Conservation (phyloP, 2,329 filamentous ascomycete genomes). For the Lizonia empirigonia region DNA sequence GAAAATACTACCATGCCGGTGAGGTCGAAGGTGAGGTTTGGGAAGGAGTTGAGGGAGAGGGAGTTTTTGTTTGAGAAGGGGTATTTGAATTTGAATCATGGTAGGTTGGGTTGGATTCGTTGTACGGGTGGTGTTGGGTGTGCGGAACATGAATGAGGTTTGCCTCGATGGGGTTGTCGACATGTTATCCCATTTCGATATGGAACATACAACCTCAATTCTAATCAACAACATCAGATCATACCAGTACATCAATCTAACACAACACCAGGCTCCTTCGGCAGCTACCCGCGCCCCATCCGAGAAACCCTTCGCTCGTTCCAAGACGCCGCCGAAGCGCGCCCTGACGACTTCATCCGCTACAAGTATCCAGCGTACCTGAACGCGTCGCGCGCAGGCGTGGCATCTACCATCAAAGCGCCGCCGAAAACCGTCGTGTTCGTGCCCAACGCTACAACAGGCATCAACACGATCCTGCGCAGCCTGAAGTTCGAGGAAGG, state of each 20-base stretch:
- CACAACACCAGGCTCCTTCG: conserved; percentile 69
- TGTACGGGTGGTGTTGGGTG: no score
- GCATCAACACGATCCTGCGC: conserved; percentile 78
- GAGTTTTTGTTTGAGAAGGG: conserved; percentile 71
- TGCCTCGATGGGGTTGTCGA: no score
- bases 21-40: conserved; percentile 50
- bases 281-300: conserved; percentile 71
- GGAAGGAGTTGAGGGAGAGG: conserved; percentile 59
- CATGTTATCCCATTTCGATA: no score
- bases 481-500: conserved; percentile 71
- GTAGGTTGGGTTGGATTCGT: no score
- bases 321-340: conserved; percentile 69
- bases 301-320: conserved; percentile 65
- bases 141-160: no score
- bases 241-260: not conserved
- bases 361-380: conserved; percentile 68
- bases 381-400: conserved; percentile 66
- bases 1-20: conserved; percentile 12
- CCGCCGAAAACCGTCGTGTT: conserved; percentile 73
- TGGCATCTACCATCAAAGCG: conserved; percentile 67
- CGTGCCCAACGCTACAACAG: conserved; percentile 79
- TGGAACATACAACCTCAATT: not conserved
- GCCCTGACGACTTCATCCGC: conserved; percentile 77
- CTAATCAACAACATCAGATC: not conserved
- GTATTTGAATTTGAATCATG: conserved; percentile 80